These are phyloP conservation scores for Chalaropsis thielavioides DNA, from an alignment of 2,329 filamentous ascomycete species.

Conservation along the genomic window DNA sequence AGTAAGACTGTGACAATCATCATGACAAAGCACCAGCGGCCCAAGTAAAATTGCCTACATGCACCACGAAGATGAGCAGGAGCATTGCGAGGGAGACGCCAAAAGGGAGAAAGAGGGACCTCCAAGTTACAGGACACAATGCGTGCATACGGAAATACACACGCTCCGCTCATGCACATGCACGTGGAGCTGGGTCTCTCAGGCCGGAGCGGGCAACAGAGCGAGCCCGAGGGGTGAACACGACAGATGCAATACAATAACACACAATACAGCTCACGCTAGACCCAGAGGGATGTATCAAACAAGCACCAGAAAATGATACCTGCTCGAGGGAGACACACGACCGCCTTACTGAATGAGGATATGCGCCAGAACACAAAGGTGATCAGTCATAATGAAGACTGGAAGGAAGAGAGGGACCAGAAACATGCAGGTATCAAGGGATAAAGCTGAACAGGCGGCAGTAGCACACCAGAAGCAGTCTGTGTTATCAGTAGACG, in stretches of 20 bases:
- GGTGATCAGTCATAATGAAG: not conserved
- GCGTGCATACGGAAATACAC: no score
- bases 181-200: not conserved
- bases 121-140: not conserved
- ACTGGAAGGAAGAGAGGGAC: not conserved
- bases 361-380: not conserved
- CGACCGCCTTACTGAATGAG: not conserved
- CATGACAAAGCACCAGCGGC: not conserved
- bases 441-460: not conserved
- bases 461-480: no score
- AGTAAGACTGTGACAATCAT: no score
- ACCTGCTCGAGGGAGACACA: not conserved
- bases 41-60: not conserved
- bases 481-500: no score
- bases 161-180: no score
- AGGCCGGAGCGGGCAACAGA: not conserved
- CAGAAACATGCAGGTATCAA: slow-evolving; percentile 3
- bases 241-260: not conserved
- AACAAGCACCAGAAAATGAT: not conserved
- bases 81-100: not conserved
- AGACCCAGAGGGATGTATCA: not conserved
- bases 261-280: not conserved
- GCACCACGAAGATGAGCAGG: not conserved
- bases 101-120: not conserved
- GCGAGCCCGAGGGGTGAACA: not conserved